These are phyloP conservation scores for Schoenoplectus triqueter DNA, from an alignment of 202 grass and related monocot genomes.

Conservation along the genomic window DNA sequence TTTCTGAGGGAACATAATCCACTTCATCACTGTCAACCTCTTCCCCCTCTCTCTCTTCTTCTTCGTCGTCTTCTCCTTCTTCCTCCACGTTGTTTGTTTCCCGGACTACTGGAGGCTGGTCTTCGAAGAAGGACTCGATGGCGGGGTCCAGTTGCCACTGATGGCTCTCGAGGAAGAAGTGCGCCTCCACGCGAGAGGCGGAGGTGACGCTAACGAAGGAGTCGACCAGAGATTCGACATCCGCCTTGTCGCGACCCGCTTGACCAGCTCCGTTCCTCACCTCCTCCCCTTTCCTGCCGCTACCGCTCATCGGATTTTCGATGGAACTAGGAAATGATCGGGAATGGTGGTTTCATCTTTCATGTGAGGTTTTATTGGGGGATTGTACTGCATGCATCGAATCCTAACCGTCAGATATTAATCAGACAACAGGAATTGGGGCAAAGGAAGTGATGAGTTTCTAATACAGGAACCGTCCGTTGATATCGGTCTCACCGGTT, in stretches of 20 bases:
- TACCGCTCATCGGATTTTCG: background rate
- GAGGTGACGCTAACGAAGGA: slow-evolving; percentile 75
- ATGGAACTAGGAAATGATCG: slow-evolving; percentile 20
- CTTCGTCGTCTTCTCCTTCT: slow-evolving; percentile 22
- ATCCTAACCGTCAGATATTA: background rate
- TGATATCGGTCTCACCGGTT: background rate
- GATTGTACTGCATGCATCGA: background rate
- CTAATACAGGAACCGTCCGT: background rate
- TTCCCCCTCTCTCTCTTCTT: slow-evolving; percentile 38
- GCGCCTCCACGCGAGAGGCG: slow-evolving; percentile 59
- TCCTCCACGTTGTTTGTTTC: slow-evolving; percentile 21
- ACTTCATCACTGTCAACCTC: slow-evolving; percentile 33
- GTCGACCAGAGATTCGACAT: slow-evolving; percentile 52
- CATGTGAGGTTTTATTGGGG: background rate
- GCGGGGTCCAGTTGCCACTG: slow-evolving; percentile 77
- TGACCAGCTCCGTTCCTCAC: background rate
- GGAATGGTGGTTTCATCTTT: background rate
- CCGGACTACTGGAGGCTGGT: slow-evolving; percentile 28
- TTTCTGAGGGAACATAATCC: slow-evolving; percentile 47
- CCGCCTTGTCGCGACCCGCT: slow-evolving; percentile 28
- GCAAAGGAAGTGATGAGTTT: background rate
- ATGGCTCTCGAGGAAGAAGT: slow-evolving; percentile 87
- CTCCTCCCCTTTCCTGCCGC: background rate
- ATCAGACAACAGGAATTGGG: background rate
- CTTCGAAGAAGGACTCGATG: slow-evolving; percentile 76